Percentiles rank a stretch among this genome's conserved stretches.
These are phyloP conservation scores for Albatrellus sp. DNA, from an alignment of 1,284 basidiomycete species.

Conservation along the genomic window DNA sequence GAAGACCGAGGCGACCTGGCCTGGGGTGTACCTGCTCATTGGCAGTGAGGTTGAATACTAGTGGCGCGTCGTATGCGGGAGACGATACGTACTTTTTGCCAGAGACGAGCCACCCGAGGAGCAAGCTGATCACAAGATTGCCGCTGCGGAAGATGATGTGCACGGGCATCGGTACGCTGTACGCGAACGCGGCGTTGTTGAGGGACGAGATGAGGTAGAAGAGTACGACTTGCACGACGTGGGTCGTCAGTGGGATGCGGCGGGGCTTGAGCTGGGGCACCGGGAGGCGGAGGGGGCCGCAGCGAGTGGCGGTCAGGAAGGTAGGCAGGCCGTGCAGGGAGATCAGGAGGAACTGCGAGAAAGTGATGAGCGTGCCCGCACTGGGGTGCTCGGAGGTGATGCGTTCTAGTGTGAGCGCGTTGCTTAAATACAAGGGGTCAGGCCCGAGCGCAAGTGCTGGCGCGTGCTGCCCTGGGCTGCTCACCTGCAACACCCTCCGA, in stretches of 20 bases:
- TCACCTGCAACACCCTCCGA: conserved; percentile 67
- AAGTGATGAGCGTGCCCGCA: conserved; percentile 72
- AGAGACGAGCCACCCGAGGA: conserved; percentile 55
- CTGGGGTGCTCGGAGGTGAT: conserved; percentile 50
- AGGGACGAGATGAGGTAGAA: conserved; percentile 76
- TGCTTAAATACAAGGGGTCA: conserved; percentile 25
- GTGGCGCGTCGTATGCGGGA: not conserved
- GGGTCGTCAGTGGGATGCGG: conserved; percentile 63
- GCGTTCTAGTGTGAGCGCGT: conserved; percentile 62
- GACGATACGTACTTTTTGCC: conserved; percentile 36
- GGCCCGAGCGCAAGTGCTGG: conserved; percentile 3
- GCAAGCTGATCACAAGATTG: conserved; percentile 74
- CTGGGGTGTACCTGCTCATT: conserved; percentile 44
- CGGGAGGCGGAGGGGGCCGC: conserved; percentile 9
- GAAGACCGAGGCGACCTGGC: conserved; percentile 63
- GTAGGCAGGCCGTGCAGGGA: conserved; percentile 55
- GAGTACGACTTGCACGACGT: conserved; percentile 73
- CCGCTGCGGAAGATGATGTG: conserved; percentile 93
- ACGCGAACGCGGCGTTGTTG: conserved; percentile 88
- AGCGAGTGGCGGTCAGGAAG: conserved; percentile 28
- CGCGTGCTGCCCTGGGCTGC: not conserved
- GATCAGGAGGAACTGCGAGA: conserved; percentile 73
- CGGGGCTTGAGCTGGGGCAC: conserved; percentile 42
- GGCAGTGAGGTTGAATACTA: conserved; percentile 1
- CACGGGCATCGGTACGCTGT: conserved; percentile 78